Percentiles rank a stretch among this genome's conserved stretches.
These are phyloP conservation scores for Phytophthora gonapodyides DNA, from an alignment of 352 stramenopile species.

Conservation along the genomic window DNA sequence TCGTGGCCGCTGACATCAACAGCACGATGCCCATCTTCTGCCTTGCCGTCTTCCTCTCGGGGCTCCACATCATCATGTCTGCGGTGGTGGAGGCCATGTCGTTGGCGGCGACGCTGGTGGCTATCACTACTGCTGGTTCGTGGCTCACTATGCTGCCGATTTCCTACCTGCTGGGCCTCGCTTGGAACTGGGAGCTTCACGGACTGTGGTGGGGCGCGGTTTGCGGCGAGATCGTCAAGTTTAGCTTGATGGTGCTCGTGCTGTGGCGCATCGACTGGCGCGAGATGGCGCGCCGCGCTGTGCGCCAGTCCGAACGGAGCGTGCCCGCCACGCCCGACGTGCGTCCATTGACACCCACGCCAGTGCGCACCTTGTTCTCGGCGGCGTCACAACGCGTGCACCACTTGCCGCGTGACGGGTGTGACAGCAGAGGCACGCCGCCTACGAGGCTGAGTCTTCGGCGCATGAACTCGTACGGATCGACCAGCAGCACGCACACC, in stretches of 20 bases:
- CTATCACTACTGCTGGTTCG: conserved; percentile 66
- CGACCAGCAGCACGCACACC: conserved; percentile 15
- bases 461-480: conserved; percentile 27
- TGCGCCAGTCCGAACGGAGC: conserved; percentile 66
- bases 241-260: conserved; percentile 62
- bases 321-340: conserved; percentile 24
- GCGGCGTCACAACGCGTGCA: conserved; percentile 29
- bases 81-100: conserved; percentile 86
- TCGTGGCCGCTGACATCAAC: conserved; percentile 60
- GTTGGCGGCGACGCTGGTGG: conserved; percentile 66
- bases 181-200: conserved; percentile 50
- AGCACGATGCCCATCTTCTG: conserved; percentile 75
- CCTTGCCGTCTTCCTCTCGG: conserved; percentile 71
- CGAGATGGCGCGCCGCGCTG: conserved; percentile 66
- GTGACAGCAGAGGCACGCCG: conserved; percentile 6
- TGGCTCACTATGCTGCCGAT: conserved; percentile 76
- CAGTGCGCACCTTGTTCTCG: conserved; percentile 25
- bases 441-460: conserved; percentile 15
- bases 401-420: conserved; percentile 15
- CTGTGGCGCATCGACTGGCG: conserved; percentile 75
- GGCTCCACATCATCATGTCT: conserved; percentile 77
- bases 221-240: conserved; percentile 71
- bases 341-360: conserved; percentile 52
- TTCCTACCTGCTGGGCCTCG: conserved; percentile 65
- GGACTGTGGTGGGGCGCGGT: conserved; percentile 83